phyloP scores from a whole-genome alignment of 2,329 filamentous ascomycete species.

The Chaetomium strumarium region DNA sequence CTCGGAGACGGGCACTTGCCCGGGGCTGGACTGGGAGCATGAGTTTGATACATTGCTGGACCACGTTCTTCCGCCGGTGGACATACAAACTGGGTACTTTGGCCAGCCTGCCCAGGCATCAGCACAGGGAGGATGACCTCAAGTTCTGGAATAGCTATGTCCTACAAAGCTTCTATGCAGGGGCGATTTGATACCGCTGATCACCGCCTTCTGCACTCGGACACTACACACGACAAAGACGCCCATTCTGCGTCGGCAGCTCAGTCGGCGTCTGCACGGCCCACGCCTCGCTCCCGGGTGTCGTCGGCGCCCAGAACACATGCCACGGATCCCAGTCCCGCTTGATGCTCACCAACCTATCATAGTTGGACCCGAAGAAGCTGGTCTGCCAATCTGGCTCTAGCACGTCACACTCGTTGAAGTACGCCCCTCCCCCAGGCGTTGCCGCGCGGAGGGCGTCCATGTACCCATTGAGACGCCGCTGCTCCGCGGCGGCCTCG shows the following conservation, averaged over 20 bases:
- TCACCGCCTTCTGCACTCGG: no score
- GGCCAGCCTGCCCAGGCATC: no score
- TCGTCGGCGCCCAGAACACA: constrained; percentile 21
- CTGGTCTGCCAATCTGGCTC: constrained; percentile 31
- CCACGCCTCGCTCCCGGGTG: constrained; percentile 38
- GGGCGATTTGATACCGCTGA: no score
- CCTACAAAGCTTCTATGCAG: no score
- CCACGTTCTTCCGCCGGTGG: constrained; percentile 1
- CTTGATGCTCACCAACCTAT: constrained; percentile 15
- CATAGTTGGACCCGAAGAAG: constrained; percentile 30
- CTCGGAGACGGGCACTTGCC: not conserved
- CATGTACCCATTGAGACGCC: constrained; percentile 13
- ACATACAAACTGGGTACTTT: not conserved
- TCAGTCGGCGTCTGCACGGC: constrained; percentile 31
- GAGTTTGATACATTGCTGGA: constrained; percentile 19
- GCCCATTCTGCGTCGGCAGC: constrained; percentile 28
- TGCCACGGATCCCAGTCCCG: constrained; percentile 17
- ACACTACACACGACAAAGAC: constrained; percentile 16
- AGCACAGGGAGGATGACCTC: not conserved
- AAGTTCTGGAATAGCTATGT: no score
- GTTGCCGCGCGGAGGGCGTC: constrained; percentile 25
- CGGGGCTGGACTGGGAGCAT: constrained; percentile 15
- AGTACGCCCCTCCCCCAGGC: constrained; percentile 30
- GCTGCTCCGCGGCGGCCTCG: constrained; percentile 11
- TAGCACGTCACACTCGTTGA: constrained; percentile 38